Evolutionary conservation across 495 filamentous ascomycete genomes (phyloP), one percentile per base, ranked within the genome.

Genomic region (Podospora fimiseda): DNA sequence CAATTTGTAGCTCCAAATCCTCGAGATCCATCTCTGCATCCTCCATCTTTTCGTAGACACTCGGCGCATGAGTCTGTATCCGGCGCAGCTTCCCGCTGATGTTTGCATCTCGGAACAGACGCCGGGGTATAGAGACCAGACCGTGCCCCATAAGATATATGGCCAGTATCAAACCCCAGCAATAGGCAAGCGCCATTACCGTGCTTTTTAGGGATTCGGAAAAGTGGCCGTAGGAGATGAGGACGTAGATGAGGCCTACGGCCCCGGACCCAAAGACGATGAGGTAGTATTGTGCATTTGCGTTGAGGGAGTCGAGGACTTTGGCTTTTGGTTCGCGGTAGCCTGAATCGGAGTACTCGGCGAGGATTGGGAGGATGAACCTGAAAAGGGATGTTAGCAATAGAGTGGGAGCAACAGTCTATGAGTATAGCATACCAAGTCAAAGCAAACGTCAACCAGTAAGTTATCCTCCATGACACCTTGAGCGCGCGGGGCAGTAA

Each of bases 121-220:
- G 78, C 58, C 92, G 79, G 5, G 93, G 93, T 43, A 97, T 86
- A 11, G 93, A 85, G 39, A 98, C 93, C 36, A 97, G 74, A 9
- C 93, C 93, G 60, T 98, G 91, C 6, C 93, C 93, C 93, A 98
- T 96, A 18, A 98, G 77, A 62, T 92, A 95, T 51, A 97, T 96
- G 14, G 90, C 93, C 51, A 96, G 74, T 2, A 89, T 72, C 58
- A 98, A 75, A 55, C 90, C 89, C 86, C 90, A 97, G 57, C 88
- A 86, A 69, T 98, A 96, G 27, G 90, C 90, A 49, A 96, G 73
- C 19, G 93, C 93, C 84, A 98, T 93, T 56, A 93, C 77, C 22
- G 95, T 72, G 40, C 81, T 85, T 72, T 95, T 93, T 48, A 96
- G 81, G 19, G 74, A 73, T 9, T 57, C 64, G 36, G 71, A 73